Base-by-base conservation (phyloP, 805 yeast genomes). In the Dipodascus albidus region DNA sequence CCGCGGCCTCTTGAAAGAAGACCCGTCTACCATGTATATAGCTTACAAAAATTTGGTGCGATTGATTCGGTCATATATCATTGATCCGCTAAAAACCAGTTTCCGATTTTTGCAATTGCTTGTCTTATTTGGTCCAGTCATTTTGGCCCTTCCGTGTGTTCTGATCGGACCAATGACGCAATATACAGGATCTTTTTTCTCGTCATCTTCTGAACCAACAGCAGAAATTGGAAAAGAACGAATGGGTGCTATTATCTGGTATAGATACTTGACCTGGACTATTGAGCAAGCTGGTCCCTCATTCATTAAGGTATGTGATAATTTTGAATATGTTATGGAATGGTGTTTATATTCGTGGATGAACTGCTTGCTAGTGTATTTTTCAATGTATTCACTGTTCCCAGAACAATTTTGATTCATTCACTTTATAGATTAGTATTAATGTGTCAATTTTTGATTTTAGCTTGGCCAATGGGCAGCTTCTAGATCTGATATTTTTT, bases 391-490 rank as follows among this genome's bases (percentile, higher is more conserved):
- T 19, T 19, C 15, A 9, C 4, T 50, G 41, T 23, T 48, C 15
- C 31, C n/a, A 48, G 31, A 38, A 22, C 24, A 33, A 19, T 41
- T 11, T 17, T 17, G 19, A 17, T 51, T 9, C 31, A 19, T 20
- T 6, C 27, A 23, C 23, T 49, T 24, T 31, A 17, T 48, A n/a
- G n/a, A n/a, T n/a, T n/a, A n/a, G n/a, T n/a, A n/a, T 3, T 52
- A n/a, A 15, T 9, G 6, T 42, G 42, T 27, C 35, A 22, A 20
- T 42, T 49, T n/a, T 22, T 27, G 4, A n/a, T 14, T 54, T 22
- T 42, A 58, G 67, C 76, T 93, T 54, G 99, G 98, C 2, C 99
- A 93, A 71, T 93, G 99, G 99, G 99, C 99, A 0, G 97, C 97
- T 1, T 85, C 96, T 9, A 78, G 99, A 67, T 87, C 95, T 0